Percentiles rank a stretch among this genome's conserved stretches.
phyloP scores from a whole-genome alignment of 805 yeast genomes.

The Kuraishia ogatae region DNA sequence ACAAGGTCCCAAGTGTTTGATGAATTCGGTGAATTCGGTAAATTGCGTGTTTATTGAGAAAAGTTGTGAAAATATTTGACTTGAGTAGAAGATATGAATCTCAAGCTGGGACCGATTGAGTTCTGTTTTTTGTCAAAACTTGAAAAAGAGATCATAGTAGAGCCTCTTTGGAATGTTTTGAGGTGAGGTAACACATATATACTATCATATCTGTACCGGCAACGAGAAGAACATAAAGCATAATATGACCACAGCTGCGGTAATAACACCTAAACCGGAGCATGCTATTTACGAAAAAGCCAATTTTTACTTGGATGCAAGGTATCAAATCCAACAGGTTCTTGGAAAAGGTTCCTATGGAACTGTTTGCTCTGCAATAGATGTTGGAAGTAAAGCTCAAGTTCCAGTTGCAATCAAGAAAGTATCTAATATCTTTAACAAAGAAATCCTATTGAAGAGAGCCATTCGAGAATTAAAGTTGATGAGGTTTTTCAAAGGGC shows the following conservation, averaged over 20 bases:
- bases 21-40: too few species aligned
- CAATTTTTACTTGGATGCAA: conserved; percentile 51
- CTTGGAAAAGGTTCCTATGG: conserved; percentile 88
- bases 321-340: conserved; percentile 48
- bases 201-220: too few species aligned
- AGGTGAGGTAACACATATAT: too few species aligned
- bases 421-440: conserved; percentile 59
- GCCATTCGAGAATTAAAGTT: conserved; percentile 79
- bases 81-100: too few species aligned
- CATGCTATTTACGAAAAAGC: conserved; percentile 37
- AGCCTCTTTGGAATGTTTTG: too few species aligned
- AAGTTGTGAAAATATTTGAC: too few species aligned
- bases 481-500: conserved; percentile 80
- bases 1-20: too few species aligned
- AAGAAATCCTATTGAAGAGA: conserved; percentile 60
- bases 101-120: too few species aligned
- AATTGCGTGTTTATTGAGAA: too few species aligned
- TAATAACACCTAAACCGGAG: background rate
- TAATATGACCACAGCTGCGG: background rate
- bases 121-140: too few species aligned
- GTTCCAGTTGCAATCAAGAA: conserved; percentile 68
- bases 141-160: too few species aligned
- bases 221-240: too few species aligned
- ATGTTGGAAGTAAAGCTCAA: conserved; percentile 28
- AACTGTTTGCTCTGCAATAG: conserved; percentile 69